These are phyloP conservation scores for Fusarium vanettenii DNA, from an alignment of 2,329 filamentous ascomycete genomes.

Conservation along the genomic window DNA sequence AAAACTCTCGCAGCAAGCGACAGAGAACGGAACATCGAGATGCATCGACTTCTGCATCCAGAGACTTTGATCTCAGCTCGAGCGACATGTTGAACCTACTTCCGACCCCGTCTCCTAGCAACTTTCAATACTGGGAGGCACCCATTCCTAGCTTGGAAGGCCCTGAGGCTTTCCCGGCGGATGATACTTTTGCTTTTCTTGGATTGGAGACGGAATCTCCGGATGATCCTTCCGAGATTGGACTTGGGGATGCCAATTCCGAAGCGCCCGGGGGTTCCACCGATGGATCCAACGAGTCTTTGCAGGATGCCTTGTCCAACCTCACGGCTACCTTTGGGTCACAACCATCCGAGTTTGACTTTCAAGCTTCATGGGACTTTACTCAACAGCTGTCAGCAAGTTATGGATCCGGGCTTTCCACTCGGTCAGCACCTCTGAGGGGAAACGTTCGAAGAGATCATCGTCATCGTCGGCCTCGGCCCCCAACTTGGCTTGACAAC, in stretches of 20 bases:
- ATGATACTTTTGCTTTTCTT: background rate
- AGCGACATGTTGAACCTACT: constrained; percentile 10
- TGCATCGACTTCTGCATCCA: background rate
- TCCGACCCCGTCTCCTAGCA: constrained; percentile 17
- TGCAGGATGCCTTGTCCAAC: constrained; percentile 4
- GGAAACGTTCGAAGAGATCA: background rate
- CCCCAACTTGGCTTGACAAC: constrained; percentile 7
- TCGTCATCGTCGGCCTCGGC: background rate
- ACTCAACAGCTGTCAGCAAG: background rate
- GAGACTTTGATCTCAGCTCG: constrained; percentile 8
- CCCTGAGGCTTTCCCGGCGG: background rate
- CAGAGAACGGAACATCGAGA: constrained; percentile 8
- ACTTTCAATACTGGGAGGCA: constrained; percentile 20
- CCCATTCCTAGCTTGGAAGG: constrained; percentile 22
- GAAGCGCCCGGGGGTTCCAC: background rate
- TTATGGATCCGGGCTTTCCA: background rate
- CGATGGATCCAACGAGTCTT: background rate
- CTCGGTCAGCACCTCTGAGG: background rate
- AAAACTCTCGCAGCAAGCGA: constrained; percentile 9
- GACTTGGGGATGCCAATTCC: constrained; percentile 2
- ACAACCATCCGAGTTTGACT: constrained; percentile 21
- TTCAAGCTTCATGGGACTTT: constrained; percentile 22
- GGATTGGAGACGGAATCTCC: background rate
- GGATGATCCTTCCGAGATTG: background rate
- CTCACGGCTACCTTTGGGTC: constrained; percentile 17